Conservation (phyloP, 2,329 filamentous ascomycete genomes). For the Sporothrix pseudoabietina region DNA sequence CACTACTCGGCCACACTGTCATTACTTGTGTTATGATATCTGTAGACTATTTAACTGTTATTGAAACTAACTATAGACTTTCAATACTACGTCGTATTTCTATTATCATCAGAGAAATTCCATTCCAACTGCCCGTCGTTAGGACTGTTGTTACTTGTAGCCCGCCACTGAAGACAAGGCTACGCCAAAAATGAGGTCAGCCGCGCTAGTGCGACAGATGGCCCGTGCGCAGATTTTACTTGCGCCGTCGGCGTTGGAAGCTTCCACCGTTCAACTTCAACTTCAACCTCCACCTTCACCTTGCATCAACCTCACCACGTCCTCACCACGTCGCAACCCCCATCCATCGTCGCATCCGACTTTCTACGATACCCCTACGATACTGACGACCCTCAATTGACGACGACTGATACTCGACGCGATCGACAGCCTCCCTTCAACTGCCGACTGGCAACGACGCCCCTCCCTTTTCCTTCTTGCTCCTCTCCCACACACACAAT, state of each 20-base stretch:
- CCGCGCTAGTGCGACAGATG: constrained; percentile 6
- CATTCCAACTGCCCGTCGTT: background rate
- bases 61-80: too few species aligned
- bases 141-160: background rate
- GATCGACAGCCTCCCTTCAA: background rate
- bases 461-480: background rate
- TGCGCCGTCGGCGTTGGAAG: background rate
- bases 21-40: too few species aligned
- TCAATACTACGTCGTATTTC: too few species aligned
- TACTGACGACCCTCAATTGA: too few species aligned
- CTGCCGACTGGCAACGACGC: background rate
- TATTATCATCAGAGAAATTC: too few species aligned
- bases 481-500: background rate
- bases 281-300: background rate
- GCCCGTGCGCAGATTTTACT: constrained; percentile 8
- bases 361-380: background rate
- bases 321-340: background rate
- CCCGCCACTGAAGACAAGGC: background rate
- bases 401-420: background rate
- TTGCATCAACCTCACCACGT: background rate
- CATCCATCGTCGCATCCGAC: background rate
- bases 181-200: background rate
- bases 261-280: background rate
- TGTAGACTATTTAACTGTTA: too few species aligned
- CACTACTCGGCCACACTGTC: too few species aligned